Conservation (phyloP, 345 rosid genomes). For the Eucalyptus viminalis region DNA sequence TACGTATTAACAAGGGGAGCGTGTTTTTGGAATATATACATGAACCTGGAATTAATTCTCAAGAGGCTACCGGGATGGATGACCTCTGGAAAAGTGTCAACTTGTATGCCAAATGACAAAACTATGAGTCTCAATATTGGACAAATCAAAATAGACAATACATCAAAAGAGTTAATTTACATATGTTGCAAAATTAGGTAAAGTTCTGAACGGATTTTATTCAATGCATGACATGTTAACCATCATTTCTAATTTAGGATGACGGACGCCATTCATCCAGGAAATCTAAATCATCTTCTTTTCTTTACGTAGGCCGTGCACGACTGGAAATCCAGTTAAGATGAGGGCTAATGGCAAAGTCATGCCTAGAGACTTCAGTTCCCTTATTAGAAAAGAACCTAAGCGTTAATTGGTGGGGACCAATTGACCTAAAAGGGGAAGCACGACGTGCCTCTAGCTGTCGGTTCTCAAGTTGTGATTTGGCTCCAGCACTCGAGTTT, state of each 20-base stretch:
- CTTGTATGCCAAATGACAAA: neutral
- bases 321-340: neutral
- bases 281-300: neutral
- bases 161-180: neutral
- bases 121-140: neutral
- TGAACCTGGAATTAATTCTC: neutral
- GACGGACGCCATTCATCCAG: neutral
- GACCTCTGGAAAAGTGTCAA: neutral
- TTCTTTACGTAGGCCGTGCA: neutral
- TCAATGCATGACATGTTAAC: neutral
- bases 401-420: neutral
- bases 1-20: neutral
- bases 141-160: no score
- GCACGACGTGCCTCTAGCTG: neutral
- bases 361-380: neutral
- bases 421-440: neutral
- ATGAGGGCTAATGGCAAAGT: neutral
- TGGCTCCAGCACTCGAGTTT: neutral
- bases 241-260: neutral
- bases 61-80: neutral
- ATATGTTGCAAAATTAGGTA: neutral
- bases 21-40: no score
- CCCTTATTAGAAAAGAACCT: neutral
- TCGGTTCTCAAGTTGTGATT: neutral
- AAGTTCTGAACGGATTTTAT: neutral